Conservation (phyloP, 2,329 filamentous ascomycete genomes). For the Apiospora malaysiana region DNA sequence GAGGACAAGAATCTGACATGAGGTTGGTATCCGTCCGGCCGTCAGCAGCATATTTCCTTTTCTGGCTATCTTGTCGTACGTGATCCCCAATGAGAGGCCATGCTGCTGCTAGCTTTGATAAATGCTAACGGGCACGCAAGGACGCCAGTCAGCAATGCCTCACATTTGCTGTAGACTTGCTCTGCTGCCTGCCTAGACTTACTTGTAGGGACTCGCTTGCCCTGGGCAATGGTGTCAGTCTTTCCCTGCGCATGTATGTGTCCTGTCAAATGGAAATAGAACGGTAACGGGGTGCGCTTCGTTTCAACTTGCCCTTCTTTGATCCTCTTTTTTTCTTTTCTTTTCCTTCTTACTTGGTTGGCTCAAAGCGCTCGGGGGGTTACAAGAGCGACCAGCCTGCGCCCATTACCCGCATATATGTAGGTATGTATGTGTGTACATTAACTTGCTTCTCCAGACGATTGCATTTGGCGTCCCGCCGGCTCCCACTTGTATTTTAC, state of each 20-base stretch:
- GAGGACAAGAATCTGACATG: conserved; percentile 23
- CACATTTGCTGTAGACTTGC: not conserved
- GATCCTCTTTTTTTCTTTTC: not conserved
- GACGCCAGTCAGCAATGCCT: not conserved
- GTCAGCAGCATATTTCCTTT: conserved; percentile 12
- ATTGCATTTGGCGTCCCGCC: not conserved
- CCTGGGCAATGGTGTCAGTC: not conserved
- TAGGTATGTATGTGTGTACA: not conserved
- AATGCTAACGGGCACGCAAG: not conserved
- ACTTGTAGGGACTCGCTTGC: not conserved
- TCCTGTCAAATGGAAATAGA: not conserved
- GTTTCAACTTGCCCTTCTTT: conserved; percentile 1
- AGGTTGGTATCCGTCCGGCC: conserved; percentile 20
- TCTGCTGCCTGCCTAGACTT: not conserved
- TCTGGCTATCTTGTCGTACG: not conserved
- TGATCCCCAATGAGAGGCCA: conserved; percentile 9
- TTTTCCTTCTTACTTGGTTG: not conserved
- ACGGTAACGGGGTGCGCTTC: not conserved
- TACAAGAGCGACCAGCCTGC: not conserved
- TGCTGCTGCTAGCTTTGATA: not conserved
- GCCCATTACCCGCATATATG: not conserved
- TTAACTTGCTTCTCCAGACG: not conserved
- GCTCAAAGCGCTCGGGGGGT: not conserved
- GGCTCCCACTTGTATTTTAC: not conserved
- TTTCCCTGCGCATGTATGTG: not conserved